Base-by-base conservation (phyloP, 139 green algal genomes). In the Mesotaenium endlicherianum region DNA sequence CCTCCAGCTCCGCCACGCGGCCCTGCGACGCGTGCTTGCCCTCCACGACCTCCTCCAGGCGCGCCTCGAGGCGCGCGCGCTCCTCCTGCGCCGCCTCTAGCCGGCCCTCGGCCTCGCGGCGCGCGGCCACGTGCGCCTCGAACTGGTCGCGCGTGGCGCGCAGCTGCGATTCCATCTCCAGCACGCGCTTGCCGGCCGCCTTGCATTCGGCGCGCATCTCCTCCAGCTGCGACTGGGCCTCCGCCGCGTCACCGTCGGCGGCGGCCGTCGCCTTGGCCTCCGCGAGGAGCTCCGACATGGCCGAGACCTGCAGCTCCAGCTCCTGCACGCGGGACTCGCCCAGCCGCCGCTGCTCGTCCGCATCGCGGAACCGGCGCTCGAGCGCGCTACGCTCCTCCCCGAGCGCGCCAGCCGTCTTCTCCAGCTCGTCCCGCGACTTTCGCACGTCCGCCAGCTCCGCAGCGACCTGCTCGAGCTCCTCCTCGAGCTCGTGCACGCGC, bases 281-380 rank as follows among this genome's bases (percentile, higher is more conserved):
- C 6, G 77, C 77, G 8, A 84, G 45, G 38, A 55, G 40, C 77
- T 84, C 77, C 68, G 40, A 44, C 57, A 84, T 53, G 17, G 77
- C 77, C 2, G 77, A 34, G 2, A 84, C 50, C 77, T 84, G 77
- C 45, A 84, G 34, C 36, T 84, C 77, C 36, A 84, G 39, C 57
- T 84, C 77, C 58, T 84, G 77, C 16, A 84, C 77, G 17, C 57
- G 31, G n/a, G 77, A 84, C 45, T 68, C 57, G 17, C 26, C 43
- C 26, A 84, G 39, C 57, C 77, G 31, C 39, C 44, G 49, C 30
- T 78, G n/a, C 68, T 84, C 77, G 11, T 84, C 77, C 14, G 53
- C 26, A 39, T 58, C 1, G n/a, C 77, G 6, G 14, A 78, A 16
- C 39, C 47, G 31, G 1, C 38, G 43, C 31, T 84, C 77, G 1